Evolutionary conservation across 2,329 filamentous ascomycete genomes (phyloP), one percentile per base, ranked within the genome.

Genomic region (Epichloe gansuensis): DNA sequence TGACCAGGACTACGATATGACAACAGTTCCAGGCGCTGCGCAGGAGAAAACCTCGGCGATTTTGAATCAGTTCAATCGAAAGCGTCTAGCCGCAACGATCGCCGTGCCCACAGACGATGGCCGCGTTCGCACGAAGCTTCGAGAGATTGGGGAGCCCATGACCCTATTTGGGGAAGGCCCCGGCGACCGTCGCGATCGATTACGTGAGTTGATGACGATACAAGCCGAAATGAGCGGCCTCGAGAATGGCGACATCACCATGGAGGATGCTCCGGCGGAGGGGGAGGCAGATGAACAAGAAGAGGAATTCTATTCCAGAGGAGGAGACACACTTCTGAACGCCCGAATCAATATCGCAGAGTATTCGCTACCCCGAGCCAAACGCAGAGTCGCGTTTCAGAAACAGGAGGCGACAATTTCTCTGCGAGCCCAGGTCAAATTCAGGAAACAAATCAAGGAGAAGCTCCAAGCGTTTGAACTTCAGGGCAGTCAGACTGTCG

Each of bases 241-340:
- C 40, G 72, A 81, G 56, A 73, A 70, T 1, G 82, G 78, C 50
- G 83, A 84, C 58, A 73, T 76, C 54, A 73, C 68, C 44, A 82
- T 82, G 77, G 77, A 76, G 43, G 84, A 87, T 61, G 77, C 66
- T 8, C 67, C 66, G 53, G 75, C 72, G 0, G 80, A 80, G 2
- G 81, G 80, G 4, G 81, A 82, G 17, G 82, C 80, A 47, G 83
- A 76, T 3, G 87, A 90, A 50, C 81, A 84, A 59, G 87, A 94
- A 58, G 89, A 97, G 63, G 93, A 98, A 60, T 98, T 96, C 67
- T 98, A 96, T 66, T 95, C 91, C 0, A 79, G 86, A 60, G 93
- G 93, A 3, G 80, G 82, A 1, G 74, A 80, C 4, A 82, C 84
- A 41, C 73, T 98, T 25, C 70, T 95, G 4, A 75, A 85, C 49